phyloP scores from a whole-genome alignment of 75 land plant genomes.

The Adiantum capillusveneris region DNA sequence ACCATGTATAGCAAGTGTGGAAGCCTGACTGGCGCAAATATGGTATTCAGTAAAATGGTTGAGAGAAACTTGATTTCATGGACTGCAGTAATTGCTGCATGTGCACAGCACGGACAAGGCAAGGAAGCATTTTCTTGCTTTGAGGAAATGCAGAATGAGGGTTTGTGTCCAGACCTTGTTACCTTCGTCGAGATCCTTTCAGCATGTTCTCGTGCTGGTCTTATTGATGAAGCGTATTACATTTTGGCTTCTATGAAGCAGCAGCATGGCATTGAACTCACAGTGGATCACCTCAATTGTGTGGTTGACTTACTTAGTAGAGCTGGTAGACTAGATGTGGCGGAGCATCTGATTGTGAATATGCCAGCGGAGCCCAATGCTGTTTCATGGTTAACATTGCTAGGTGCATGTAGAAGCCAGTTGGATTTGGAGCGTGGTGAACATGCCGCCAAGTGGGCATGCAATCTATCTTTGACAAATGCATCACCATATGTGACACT shows the following conservation, averaged over 20 bases:
- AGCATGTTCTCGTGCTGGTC: conserved; percentile 20
- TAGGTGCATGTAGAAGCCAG: conserved; percentile 10
- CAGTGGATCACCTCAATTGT: conserved; percentile 2
- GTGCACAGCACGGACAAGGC: conserved; percentile 32
- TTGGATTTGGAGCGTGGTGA: conserved; percentile 1
- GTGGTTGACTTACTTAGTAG: conserved; percentile 13
- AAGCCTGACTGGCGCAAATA: conserved; percentile 25
- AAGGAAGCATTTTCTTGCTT: not conserved
- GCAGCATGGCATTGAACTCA: not conserved
- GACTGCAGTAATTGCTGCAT: conserved; percentile 60
- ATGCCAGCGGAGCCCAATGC: not conserved
- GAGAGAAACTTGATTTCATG: conserved; percentile 49
- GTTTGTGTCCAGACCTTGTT: conserved; percentile 16
- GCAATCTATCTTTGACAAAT: not conserved
- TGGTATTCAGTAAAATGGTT: conserved; percentile 44
- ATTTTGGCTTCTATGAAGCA: not conserved
- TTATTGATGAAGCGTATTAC: conserved; percentile 1
- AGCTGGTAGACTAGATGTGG: conserved; percentile 7
- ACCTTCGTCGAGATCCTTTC: conserved; percentile 36
- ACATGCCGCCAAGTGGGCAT: conserved; percentile 6
- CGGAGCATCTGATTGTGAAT: not conserved
- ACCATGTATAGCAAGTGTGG: conserved; percentile 37
- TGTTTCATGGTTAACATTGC: conserved; percentile 6
- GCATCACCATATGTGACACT: conserved; percentile 8
- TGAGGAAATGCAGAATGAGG: not conserved